phyloP scores from a whole-genome alignment of 306 rosid genomes.

The Prunus armeniaca region DNA sequence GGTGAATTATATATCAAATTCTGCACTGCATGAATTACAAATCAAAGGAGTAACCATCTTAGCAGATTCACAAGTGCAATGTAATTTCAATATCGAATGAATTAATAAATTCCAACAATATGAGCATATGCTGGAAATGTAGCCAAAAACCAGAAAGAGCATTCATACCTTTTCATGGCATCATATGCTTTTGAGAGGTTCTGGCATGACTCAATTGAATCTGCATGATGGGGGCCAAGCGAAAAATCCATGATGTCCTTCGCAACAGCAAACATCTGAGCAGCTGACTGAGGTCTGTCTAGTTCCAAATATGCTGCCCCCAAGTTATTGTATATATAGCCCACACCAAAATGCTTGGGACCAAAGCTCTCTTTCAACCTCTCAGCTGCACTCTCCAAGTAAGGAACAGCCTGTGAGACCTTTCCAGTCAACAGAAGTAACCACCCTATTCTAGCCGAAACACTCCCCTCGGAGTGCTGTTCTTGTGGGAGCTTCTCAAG shows the following conservation, averaged over 20 bases:
- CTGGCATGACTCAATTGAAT: conserved; percentile 86
- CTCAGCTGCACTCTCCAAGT: conserved; percentile 87
- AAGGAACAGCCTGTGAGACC: conserved; percentile 84
- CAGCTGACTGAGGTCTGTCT: conserved; percentile 92
- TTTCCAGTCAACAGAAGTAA: conserved; percentile 77
- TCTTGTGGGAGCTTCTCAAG: conserved; percentile 89
- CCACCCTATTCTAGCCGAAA: conserved; percentile 93
- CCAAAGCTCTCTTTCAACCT: conserved; percentile 88
- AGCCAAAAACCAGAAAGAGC: conserved; percentile 21
- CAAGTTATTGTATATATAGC: conserved; percentile 87
- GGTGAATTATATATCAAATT: background rate
- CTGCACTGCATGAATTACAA: too few relatives aligned
- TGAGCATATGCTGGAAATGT: background rate
- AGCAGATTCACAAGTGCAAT: background rate
- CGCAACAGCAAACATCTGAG: conserved; percentile 89
- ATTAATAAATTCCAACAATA: conserved; percentile 14
- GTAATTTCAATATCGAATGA: conserved; percentile 8
- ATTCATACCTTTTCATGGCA: conserved; percentile 65
- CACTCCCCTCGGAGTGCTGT: conserved; percentile 87
- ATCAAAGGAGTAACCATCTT: background rate
- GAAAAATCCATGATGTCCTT: conserved; percentile 93
- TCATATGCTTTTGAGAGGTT: conserved; percentile 91
- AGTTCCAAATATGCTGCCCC: conserved; percentile 95
- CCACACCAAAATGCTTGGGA: conserved; percentile 92
- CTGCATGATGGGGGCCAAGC: conserved; percentile 88